phyloP scores from a whole-genome alignment of 1,284 basidiomycete genomes.

The Limonomyces culmigenus region DNA sequence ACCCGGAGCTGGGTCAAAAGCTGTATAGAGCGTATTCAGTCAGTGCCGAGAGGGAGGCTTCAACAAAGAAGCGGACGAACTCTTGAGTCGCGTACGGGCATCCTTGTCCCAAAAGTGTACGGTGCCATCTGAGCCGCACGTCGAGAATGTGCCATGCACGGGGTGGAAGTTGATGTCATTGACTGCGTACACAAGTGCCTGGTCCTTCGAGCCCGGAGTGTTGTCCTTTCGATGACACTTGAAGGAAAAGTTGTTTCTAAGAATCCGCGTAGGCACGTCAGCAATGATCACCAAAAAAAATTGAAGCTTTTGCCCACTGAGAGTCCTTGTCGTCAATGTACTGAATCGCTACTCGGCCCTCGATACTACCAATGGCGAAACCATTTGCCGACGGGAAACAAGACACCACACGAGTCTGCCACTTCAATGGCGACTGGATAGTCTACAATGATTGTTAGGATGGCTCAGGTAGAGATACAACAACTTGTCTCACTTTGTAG shows the following conservation, averaged over 20 bases:
- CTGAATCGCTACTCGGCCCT: slow-evolving; percentile 94
- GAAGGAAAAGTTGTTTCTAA: slow-evolving; percentile 84
- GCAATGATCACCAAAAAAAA: background rate
- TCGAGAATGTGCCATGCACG: slow-evolving; percentile 86
- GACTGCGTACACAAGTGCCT: slow-evolving; percentile 77
- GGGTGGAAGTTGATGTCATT: slow-evolving; percentile 91
- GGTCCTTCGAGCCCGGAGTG: slow-evolving; percentile 45
- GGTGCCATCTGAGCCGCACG: slow-evolving; percentile 76
- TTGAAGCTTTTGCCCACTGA: slow-evolving; percentile 26
- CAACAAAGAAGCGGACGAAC: slow-evolving; percentile 24
- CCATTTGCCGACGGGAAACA: slow-evolving; percentile 75
- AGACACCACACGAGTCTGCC: slow-evolving; percentile 83
- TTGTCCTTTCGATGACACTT: slow-evolving; percentile 85
- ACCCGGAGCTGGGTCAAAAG: slow-evolving; percentile 51
- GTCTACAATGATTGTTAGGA: slow-evolving; percentile 25
- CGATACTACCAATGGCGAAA: slow-evolving; percentile 87
- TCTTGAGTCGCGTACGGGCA: slow-evolving; percentile 75
- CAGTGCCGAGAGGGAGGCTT: background rate
- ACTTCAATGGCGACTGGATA: slow-evolving; percentile 75
- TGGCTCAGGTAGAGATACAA: background rate
- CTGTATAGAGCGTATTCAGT: slow-evolving; percentile 19
- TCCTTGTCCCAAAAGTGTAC: slow-evolving; percentile 88
- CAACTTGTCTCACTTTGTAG: slow-evolving; percentile 40
- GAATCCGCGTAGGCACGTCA: slow-evolving; percentile 2
- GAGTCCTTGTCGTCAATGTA: slow-evolving; percentile 71